Evolutionary conservation across 2,329 filamentous ascomycete genomes (phyloP).

Genomic region (Monosporascus sp.): DNA sequence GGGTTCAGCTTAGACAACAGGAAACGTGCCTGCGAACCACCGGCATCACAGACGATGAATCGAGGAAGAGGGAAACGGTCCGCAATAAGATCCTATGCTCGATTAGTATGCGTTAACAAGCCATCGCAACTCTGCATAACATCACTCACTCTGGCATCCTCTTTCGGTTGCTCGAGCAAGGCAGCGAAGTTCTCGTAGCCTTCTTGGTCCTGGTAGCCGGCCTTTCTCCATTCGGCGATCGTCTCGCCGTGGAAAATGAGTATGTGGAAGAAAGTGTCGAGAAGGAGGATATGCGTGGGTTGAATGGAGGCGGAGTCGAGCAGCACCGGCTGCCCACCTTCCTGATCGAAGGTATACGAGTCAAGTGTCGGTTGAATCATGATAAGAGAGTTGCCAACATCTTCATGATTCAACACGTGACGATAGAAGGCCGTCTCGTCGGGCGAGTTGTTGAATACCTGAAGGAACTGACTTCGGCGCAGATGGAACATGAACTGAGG

Average conservation of each 20-base stretch:
- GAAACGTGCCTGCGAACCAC: conserved; percentile 95
- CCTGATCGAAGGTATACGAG: conserved; percentile 94
- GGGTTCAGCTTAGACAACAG: conserved; percentile 95
- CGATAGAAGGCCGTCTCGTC: conserved; percentile 99
- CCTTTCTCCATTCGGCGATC: conserved; percentile 95
- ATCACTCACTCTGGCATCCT: conserved; percentile 81
- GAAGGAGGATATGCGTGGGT: conserved; percentile 83
- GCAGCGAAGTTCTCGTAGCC: conserved; percentile 94
- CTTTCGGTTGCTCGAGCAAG: conserved; percentile 87
- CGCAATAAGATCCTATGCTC: conserved; percentile 77
- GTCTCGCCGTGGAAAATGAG: conserved; percentile 99
- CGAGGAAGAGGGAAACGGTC: conserved; percentile 97
- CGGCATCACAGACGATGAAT: conserved; percentile 98
- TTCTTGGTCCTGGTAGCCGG: conserved; percentile 95
- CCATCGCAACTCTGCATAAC: conserved; percentile 1
- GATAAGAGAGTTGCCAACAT: conserved; percentile 91
- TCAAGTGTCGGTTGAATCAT: conserved; percentile 99
- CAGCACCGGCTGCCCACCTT: conserved; percentile 87
- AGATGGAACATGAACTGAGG: conserved; percentile 99
- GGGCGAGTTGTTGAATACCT: conserved; percentile 99
- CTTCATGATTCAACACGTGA: conserved; percentile 94
- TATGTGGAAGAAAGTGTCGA: conserved; percentile 99
- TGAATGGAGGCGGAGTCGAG: conserved; percentile 96
- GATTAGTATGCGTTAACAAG: conserved; percentile 17
- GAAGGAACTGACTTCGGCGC: conserved; percentile 91